A percentile compares a stretch with the other conserved stretches of the same genome.
Evolutionary conservation across 352 stramenopile species (phyloP).

Genomic region (Phytophthora agathidicida): DNA sequence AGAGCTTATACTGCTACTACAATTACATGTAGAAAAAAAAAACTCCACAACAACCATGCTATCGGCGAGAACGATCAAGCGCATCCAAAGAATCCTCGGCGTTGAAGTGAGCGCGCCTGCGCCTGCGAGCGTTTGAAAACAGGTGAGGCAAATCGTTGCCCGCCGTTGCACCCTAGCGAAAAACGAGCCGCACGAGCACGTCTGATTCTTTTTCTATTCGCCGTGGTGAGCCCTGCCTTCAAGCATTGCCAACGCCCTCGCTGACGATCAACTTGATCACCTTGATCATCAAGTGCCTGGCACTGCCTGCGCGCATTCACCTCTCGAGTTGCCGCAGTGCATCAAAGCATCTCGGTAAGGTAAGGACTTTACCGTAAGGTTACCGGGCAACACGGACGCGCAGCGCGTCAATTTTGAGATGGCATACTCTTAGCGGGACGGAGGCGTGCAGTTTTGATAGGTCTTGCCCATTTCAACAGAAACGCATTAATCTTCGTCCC

Average conservation of each 20-base stretch:
- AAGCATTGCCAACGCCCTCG: too few relatives aligned
- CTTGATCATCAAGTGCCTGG: neutral
- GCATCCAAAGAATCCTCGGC: neutral
- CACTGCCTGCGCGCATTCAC: conserved; percentile 14
- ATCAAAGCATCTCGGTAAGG: conserved; percentile 5
- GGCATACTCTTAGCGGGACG: neutral
- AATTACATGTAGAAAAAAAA: neutral
- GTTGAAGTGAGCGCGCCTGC: conserved; percentile 10
- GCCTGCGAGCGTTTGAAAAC: conserved; percentile 8
- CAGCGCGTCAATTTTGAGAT: conserved; percentile 3
- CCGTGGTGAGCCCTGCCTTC: neutral
- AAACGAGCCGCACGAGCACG: conserved; percentile 1
- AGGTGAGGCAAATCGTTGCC: conserved; percentile 7
- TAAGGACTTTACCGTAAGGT: neutral
- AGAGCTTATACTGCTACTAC: neutral
- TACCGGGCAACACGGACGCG: neutral
- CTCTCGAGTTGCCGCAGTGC: conserved; percentile 13
- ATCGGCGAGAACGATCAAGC: too few relatives aligned
- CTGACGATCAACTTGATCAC: too few relatives aligned
- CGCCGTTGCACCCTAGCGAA: conserved; percentile 17
- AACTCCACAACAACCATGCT: neutral
- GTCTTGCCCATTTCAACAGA: too few relatives aligned
- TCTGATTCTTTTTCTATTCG: conserved; percentile 13
- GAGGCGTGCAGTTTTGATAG: too few relatives aligned
- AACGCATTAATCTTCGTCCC: neutral